Percentiles rank a stretch among this genome's conserved stretches.
Conservation (phyloP, 2,329 filamentous ascomycete genomes). For the Claviceps spartinae region DNA sequence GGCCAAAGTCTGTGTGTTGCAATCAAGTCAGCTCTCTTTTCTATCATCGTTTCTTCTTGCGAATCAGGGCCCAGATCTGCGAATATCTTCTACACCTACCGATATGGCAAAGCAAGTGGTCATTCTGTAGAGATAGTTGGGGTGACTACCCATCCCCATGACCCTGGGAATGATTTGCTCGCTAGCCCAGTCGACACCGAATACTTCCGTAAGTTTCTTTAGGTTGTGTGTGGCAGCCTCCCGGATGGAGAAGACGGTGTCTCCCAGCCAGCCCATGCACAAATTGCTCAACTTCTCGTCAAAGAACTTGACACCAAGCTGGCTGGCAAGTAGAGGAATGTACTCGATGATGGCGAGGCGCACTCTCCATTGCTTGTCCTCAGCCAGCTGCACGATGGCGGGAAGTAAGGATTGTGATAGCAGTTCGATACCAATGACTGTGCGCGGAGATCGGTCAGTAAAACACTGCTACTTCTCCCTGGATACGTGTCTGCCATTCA, state of each 20-base stretch:
- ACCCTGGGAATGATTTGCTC: constrained; percentile 97
- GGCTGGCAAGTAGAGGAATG: constrained; percentile 87
- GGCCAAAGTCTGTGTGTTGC: constrained; percentile 59
- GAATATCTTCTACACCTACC: constrained; percentile 40
- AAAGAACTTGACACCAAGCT: constrained; percentile 94
- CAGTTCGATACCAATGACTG: constrained; percentile 94
- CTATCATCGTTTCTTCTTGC: not conserved
- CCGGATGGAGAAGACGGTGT: constrained; percentile 96
- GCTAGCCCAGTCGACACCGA: constrained; percentile 94
- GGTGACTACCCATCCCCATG: constrained; percentile 94
- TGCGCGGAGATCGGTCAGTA: not conserved
- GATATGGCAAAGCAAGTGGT: constrained; percentile 99
- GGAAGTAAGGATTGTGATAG: constrained; percentile 93
- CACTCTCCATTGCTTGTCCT: constrained; percentile 99
- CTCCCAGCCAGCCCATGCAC: constrained; percentile 97
- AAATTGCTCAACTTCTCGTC: constrained; percentile 91
- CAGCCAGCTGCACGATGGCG: constrained; percentile 90
- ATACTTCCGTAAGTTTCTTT: constrained; percentile 97
- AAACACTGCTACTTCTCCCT: not conserved
- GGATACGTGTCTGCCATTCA: constrained; percentile 24
- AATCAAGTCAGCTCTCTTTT: not conserved
- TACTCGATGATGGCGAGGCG: constrained; percentile 98
- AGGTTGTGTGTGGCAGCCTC: constrained; percentile 95
- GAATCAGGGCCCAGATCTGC: too few relatives aligned
- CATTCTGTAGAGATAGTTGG: constrained; percentile 99